Conservation (phyloP, 305 asterid genomes). For the Ilex paraguariensis region DNA sequence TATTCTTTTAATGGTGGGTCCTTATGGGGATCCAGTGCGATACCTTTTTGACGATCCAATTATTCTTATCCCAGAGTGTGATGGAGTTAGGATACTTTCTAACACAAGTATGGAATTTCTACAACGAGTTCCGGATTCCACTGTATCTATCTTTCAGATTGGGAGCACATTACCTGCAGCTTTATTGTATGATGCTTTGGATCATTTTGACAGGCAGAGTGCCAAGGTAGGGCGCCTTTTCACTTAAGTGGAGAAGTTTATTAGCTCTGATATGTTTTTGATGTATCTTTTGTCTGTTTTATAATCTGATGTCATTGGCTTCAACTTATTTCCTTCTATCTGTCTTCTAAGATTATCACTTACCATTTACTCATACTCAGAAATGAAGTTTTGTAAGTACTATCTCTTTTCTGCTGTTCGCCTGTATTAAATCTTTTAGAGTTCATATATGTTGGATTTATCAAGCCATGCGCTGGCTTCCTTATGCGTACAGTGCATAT, state of each 20-base stretch:
- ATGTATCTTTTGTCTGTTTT: too few relatives aligned
- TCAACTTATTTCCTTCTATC: too few relatives aligned
- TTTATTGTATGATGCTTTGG: constrained; percentile 87
- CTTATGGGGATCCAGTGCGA: constrained; percentile 81
- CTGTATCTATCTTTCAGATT: constrained; percentile 88
- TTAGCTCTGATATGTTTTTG: too few relatives aligned
- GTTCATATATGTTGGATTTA: too few relatives aligned
- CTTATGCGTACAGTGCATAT: too few relatives aligned
- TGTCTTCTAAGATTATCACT: too few relatives aligned
- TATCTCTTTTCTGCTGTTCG: too few relatives aligned
- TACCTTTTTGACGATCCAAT: constrained; percentile 90
- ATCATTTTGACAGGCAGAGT: constrained; percentile 91
- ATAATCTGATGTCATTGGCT: too few relatives aligned
- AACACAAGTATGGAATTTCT: constrained; percentile 80
- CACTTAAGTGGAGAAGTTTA: neutral
- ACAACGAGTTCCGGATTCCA: constrained; percentile 95
- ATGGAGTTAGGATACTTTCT: constrained; percentile 89
- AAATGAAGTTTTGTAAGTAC: too few relatives aligned
- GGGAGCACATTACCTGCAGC: constrained; percentile 97
- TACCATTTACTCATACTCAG: too few relatives aligned
- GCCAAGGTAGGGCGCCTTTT: constrained; percentile 59
- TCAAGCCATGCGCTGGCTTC: too few relatives aligned
- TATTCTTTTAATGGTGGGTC: constrained; percentile 94
- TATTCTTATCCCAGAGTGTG: constrained; percentile 85
- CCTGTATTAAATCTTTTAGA: too few relatives aligned